phyloP scores from a whole-genome alignment of 1,139 yeast species.

The Sugiyamaella sp. region DNA sequence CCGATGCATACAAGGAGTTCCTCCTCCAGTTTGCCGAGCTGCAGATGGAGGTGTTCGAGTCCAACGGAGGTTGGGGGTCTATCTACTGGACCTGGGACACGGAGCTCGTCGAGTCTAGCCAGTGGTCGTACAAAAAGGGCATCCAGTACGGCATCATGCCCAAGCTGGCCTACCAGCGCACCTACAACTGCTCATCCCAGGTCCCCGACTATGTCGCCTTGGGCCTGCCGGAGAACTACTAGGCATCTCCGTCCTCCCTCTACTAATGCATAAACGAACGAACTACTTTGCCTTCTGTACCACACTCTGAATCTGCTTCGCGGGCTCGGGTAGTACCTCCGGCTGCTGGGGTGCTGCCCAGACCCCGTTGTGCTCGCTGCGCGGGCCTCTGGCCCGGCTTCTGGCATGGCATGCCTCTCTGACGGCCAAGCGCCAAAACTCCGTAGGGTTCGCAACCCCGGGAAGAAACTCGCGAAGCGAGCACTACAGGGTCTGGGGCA shows the following conservation, averaged over 20 bases:
- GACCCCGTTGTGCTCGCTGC: background rate
- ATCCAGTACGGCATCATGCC: conserved; percentile 40
- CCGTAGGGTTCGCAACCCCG: too few relatives aligned
- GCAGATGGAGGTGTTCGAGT: conserved; percentile 42
- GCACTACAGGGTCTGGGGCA: too few relatives aligned
- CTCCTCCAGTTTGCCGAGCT: conserved; percentile 41
- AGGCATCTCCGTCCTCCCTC: background rate
- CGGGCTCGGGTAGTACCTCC: too few relatives aligned
- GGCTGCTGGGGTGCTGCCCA: background rate
- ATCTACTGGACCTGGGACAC: conserved; percentile 46
- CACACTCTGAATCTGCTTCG: too few relatives aligned
- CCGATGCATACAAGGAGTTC: conserved; percentile 37
- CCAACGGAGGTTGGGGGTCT: conserved; percentile 42
- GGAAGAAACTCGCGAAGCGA: too few relatives aligned
- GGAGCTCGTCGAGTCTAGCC: conserved; percentile 38
- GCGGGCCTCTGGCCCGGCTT: too few relatives aligned
- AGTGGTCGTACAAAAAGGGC: conserved; percentile 44
- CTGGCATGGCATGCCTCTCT: too few relatives aligned
- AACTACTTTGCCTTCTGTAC: too few relatives aligned
- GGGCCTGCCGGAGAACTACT: conserved; percentile 38
- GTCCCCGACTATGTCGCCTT: conserved; percentile 36
- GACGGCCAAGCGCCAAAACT: too few relatives aligned
- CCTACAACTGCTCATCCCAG: conserved; percentile 35
- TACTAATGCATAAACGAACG: conserved; percentile 6
- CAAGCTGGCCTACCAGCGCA: conserved; percentile 38